Evolutionary conservation across 768 basidiomycete species (phyloP).

Genomic region (Suillus bovinus): DNA sequence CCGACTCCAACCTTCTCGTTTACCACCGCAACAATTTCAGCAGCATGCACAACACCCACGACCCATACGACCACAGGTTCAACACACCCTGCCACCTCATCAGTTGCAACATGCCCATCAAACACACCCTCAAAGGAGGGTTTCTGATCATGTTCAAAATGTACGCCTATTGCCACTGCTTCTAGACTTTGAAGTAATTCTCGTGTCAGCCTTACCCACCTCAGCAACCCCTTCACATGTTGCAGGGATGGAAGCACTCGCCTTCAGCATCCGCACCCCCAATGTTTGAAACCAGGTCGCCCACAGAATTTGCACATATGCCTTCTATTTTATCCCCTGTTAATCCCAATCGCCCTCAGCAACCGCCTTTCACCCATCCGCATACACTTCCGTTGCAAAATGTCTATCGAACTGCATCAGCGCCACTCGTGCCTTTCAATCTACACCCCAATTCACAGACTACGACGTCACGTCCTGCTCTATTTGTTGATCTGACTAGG

Average conservation of each 20-base stretch:
- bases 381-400: neutral
- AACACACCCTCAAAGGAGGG: neutral
- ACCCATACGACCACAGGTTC: slow-evolving; percentile 1
- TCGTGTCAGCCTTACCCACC: slow-evolving; percentile 1
- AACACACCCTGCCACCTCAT: neutral
- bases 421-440: neutral
- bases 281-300: neutral
- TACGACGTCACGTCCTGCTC: neutral
- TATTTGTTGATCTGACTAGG: neutral
- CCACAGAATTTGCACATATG: neutral
- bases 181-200: neutral
- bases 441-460: neutral
- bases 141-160: neutral
- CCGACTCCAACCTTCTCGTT: slow-evolving; percentile 8
- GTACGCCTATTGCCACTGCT: neutral
- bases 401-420: slow-evolving; percentile 11
- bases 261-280: neutral
- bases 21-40: slow-evolving; percentile 4
- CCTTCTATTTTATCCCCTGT: neutral
- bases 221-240: neutral
- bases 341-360: neutral
- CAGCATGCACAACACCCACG: slow-evolving; percentile 8
- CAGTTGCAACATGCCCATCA: slow-evolving; percentile 8
- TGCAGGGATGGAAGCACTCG: neutral
- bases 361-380: neutral